phyloP scores from a whole-genome alignment of 371 early-diverging fungal genomes.

The Mortierella sp. region DNA sequence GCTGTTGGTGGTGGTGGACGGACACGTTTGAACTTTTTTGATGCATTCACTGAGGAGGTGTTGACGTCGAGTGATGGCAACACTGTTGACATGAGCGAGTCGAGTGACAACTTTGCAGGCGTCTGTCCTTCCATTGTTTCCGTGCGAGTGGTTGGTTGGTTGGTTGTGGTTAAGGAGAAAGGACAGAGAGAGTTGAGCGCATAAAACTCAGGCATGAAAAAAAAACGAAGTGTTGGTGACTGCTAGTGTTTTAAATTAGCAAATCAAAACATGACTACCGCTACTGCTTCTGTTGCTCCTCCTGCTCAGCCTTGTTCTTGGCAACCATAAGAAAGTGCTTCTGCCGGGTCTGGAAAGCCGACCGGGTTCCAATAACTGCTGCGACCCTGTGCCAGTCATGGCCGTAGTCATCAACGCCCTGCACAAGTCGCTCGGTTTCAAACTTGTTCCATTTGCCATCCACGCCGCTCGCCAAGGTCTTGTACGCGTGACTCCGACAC shows the following conservation, averaged over 20 bases:
- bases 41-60: neutral
- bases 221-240: slow-evolving; percentile 1
- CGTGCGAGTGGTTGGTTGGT: neutral
- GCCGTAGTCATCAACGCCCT: neutral
- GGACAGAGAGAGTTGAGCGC: neutral
- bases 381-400: slow-evolving; percentile 13
- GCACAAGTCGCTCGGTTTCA: neutral
- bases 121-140: slow-evolving; percentile 11
- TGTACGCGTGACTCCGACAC: slow-evolving; percentile 17
- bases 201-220: neutral
- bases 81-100: slow-evolving; percentile 39
- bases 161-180: neutral
- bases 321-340: neutral
- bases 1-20: slow-evolving; percentile 8
- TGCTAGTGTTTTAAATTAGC: neutral
- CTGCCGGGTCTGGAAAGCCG: slow-evolving; percentile 15
- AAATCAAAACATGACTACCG: neutral
- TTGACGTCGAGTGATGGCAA: slow-evolving; percentile 32
- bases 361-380: slow-evolving; percentile 5
- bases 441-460: slow-evolving; percentile 2
- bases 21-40: slow-evolving; percentile 38
- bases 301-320: neutral
- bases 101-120: slow-evolving; percentile 29
- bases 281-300: neutral
- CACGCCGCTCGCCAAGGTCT: neutral